Conservation (phyloP, 1,284 basidiomycete species). For the Gomphus bonarii region DNA sequence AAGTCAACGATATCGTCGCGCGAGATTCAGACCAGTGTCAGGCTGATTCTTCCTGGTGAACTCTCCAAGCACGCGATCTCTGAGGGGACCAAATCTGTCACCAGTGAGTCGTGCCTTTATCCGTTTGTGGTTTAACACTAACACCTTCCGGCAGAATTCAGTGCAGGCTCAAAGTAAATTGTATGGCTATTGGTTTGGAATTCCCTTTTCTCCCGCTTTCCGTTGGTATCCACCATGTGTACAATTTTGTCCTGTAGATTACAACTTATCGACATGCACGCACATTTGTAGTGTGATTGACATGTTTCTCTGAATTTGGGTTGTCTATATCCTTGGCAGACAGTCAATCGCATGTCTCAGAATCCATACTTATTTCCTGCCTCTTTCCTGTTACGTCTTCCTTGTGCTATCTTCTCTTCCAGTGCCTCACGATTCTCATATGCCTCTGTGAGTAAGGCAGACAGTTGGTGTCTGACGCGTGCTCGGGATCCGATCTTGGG, state of each 20-base stretch:
- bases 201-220: background rate
- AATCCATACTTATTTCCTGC: slow-evolving; percentile 76
- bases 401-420: slow-evolving; percentile 73
- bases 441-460: slow-evolving; percentile 66
- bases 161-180: slow-evolving; percentile 15
- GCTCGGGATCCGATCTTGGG: slow-evolving; percentile 61
- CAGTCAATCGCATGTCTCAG: background rate
- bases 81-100: slow-evolving; percentile 55
- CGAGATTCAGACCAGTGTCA: slow-evolving; percentile 66
- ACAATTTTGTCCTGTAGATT: slow-evolving; percentile 12
- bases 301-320: background rate
- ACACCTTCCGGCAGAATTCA: slow-evolving; percentile 2
- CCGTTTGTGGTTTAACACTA: background rate
- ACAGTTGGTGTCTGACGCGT: slow-evolving; percentile 62
- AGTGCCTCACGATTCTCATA: slow-evolving; percentile 67
- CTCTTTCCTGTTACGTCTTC: slow-evolving; percentile 70
- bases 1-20: slow-evolving; percentile 68
- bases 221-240: slow-evolving; percentile 12
- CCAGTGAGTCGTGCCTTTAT: background rate
- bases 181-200: background rate
- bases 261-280: slow-evolving; percentile 9
- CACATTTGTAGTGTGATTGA: slow-evolving; percentile 7
- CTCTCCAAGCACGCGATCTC: slow-evolving; percentile 78
- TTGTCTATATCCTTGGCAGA: background rate
- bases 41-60: slow-evolving; percentile 65